Conservation (phyloP, 257 asterid species). For the Solanum bulbocastanum region DNA sequence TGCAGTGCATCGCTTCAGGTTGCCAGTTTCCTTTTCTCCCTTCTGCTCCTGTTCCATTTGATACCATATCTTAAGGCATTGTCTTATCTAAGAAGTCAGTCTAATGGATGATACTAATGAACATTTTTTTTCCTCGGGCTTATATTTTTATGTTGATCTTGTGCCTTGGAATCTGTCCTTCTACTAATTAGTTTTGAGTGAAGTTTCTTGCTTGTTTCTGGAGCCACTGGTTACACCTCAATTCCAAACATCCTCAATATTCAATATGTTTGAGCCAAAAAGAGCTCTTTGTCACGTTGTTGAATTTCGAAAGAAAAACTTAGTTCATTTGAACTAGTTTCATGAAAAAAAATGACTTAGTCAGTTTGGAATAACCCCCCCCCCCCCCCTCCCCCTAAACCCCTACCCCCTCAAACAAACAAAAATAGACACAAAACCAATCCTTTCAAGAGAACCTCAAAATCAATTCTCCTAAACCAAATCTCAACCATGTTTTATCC, state of each 20-base stretch:
- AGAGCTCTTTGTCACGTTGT: background rate
- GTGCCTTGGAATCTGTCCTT: background rate
- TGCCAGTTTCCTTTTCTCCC: background rate
- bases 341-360: background rate
- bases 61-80: background rate
- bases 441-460: background rate
- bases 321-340: background rate
- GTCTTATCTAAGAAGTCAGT: background rate
- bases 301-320: background rate
- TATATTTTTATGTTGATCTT: background rate
- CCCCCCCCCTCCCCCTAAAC: background rate
- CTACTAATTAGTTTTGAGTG: background rate
- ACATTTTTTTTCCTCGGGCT: background rate
- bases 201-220: background rate
- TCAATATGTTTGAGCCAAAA: background rate
- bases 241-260: background rate
- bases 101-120: background rate
- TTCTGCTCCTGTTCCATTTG: background rate
- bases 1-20: slow-evolving; percentile 99
- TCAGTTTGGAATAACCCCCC: background rate
- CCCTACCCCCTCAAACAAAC: background rate
- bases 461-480: background rate
- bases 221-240: background rate
- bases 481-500: background rate
- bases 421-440: background rate